Evolutionary conservation across 2,329 filamentous ascomycete species (phyloP).

Genomic region (Furcasterigmium sp.): DNA sequence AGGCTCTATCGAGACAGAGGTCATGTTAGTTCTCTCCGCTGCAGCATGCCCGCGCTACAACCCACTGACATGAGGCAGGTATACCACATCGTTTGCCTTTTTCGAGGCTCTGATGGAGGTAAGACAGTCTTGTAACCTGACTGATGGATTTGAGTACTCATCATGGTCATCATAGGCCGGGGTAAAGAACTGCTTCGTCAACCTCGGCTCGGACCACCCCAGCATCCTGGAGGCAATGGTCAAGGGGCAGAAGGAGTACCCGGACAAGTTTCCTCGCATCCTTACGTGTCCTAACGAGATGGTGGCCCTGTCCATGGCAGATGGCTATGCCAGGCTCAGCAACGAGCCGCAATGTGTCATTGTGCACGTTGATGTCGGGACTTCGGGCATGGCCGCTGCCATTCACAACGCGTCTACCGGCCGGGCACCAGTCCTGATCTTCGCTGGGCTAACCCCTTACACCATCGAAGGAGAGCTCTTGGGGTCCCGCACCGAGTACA

Average conservation of each 20-base stretch:
- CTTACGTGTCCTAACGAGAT: conserved; percentile 83
- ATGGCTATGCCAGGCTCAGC: conserved; percentile 70
- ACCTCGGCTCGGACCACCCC: conserved; percentile 68
- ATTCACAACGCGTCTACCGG: conserved; percentile 76
- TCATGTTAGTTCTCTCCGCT: too few relatives aligned
- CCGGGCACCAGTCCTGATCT: conserved; percentile 69
- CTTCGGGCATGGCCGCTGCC: conserved; percentile 70
- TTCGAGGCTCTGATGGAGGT: conserved; percentile 40
- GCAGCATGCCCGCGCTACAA: too few relatives aligned
- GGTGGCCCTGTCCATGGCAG: conserved; percentile 81
- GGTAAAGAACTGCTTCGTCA: conserved; percentile 45
- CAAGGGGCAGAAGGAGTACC: conserved; percentile 64
- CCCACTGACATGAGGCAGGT: too few relatives aligned
- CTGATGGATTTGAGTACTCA: neutral
- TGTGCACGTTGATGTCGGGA: conserved; percentile 77
- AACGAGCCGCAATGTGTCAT: conserved; percentile 72
- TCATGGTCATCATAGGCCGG: conserved; percentile 12
- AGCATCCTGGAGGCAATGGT: conserved; percentile 78
- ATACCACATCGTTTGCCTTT: conserved; percentile 67
- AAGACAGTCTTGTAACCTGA: neutral
- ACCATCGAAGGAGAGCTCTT: conserved; percentile 74
- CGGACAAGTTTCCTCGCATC: conserved; percentile 62
- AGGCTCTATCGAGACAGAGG: too few relatives aligned
- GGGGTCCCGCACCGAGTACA: conserved; percentile 76
- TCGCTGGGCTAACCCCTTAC: conserved; percentile 72